Base-by-base conservation (phyloP, 163 green algal species). In the Prototheca stagnorum region DNA sequence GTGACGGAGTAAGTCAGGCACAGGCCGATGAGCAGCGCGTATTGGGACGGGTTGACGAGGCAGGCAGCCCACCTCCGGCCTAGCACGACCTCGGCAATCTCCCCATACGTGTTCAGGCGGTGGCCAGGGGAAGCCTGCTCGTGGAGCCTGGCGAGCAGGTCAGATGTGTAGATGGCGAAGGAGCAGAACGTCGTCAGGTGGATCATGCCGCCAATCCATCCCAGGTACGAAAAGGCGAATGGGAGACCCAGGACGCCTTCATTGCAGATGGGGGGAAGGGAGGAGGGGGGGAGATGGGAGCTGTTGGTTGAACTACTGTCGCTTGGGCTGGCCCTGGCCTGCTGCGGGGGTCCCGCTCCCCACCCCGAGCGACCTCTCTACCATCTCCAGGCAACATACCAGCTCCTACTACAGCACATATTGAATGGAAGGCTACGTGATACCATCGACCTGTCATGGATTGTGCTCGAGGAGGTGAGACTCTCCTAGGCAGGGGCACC, bases 1-100 rank as follows among this genome's bases (percentile, higher is more conserved):
- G 70, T 75, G 3, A 75, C 59, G 4, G 45, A 53, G 53, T 79
- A 79, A 1, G 68, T 71, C 21, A 78, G 61, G 23, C 54, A 67
- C 12, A 78, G 61, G 3, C 68, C 68, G 17, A 65, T n/a, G 36
- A 74, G 55, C 17, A 77, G 51, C 5, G 57, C 58, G 25, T 55
- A 72, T 39, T 78, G 69, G 21, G 68, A 44, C 0, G 56, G 53
- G 16, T 23, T 43, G 2, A 72, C 55, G 1, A 47, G 12, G 49
- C 44, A 62, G 8, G 24, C 43, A 33, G 59, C 68, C 24, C 24
- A 25, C 5, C 28, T 36, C 21, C 47, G 36, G 21, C 64, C 68
- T 39, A 72, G 37, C 0, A 74, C 27, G 11, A 53, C 51, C 11
- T 57, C 27, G 2, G 60, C 68, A 31, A 77, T 60, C 9, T 68